phyloP scores from a whole-genome alignment of 352 stramenopile species.

The Detonula confervacea region DNA sequence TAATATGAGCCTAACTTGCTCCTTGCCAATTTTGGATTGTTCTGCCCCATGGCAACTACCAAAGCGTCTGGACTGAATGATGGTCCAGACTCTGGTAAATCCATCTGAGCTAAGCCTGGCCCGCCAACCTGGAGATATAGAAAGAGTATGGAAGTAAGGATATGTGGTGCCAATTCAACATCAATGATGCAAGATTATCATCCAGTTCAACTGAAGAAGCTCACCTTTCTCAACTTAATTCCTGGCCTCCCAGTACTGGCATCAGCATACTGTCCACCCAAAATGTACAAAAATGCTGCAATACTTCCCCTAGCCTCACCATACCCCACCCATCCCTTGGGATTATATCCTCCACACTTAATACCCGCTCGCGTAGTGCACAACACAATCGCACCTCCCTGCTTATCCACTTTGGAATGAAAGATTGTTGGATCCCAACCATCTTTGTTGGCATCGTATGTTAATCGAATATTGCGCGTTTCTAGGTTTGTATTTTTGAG shows the following conservation, averaged over 20 bases:
- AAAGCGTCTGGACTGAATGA: slow-evolving; percentile 66
- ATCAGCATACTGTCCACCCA: slow-evolving; percentile 39
- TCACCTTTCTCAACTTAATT: slow-evolving; percentile 83
- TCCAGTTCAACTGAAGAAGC: too few relatives aligned
- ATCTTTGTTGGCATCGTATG: slow-evolving; percentile 83
- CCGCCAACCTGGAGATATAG: slow-evolving; percentile 1
- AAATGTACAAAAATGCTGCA: slow-evolving; percentile 82
- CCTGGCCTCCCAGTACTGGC: slow-evolving; percentile 29
- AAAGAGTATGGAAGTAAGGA: too few relatives aligned
- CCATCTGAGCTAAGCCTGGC: slow-evolving; percentile 1
- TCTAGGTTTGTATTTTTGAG: slow-evolving; percentile 86
- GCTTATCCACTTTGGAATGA: slow-evolving; percentile 80
- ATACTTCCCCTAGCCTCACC: slow-evolving; percentile 81
- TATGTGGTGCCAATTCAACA: too few relatives aligned
- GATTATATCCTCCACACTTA: slow-evolving; percentile 81
- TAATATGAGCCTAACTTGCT: slow-evolving; percentile 82
- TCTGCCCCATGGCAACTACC: slow-evolving; percentile 47
- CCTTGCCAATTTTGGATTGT: neutral
- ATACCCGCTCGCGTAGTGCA: slow-evolving; percentile 53
- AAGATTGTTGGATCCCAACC: slow-evolving; percentile 79
- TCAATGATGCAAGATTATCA: too few relatives aligned
- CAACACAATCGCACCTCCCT: slow-evolving; percentile 69
- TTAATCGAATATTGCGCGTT: slow-evolving; percentile 66
- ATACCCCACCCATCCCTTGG: slow-evolving; percentile 78
- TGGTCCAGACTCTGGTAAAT: slow-evolving; percentile 45